Conservation (phyloP, 257 asterid genomes). For the Forsythia suspensa region DNA sequence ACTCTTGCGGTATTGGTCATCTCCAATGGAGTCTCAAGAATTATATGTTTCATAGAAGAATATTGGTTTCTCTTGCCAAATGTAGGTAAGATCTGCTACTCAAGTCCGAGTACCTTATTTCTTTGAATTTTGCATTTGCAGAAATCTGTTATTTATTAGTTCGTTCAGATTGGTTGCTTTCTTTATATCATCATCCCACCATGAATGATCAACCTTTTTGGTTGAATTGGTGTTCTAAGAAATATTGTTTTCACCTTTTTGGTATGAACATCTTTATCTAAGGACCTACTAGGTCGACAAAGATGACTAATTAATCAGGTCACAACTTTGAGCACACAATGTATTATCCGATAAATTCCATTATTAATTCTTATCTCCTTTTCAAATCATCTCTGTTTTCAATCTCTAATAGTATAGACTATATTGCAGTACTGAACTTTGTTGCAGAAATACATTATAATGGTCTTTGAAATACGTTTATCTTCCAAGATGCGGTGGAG, state of each 20-base stretch:
- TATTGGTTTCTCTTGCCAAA: conserved; percentile 20
- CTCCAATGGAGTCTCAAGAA: conserved; percentile 88
- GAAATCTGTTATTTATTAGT: neutral
- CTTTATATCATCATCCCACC: neutral
- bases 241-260: neutral
- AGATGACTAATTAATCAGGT: no score
- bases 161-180: neutral
- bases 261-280: neutral
- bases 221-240: neutral
- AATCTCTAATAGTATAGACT: neutral
- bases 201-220: neutral
- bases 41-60: conserved; percentile 37
- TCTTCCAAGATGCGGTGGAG: conserved; percentile 5
- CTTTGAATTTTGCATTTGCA: neutral
- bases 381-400: neutral
- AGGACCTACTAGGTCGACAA: no score
- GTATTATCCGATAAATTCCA: no score
- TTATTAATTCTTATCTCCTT: no score
- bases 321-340: no score
- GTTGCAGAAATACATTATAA: neutral
- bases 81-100: conserved; percentile 21
- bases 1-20: conserved; percentile 85
- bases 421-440: neutral
- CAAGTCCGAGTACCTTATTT: neutral
- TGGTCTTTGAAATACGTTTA: neutral